These are phyloP conservation scores for Cladosporium velox DNA, from an alignment of 2,329 filamentous ascomycete species.

Conservation along the genomic window DNA sequence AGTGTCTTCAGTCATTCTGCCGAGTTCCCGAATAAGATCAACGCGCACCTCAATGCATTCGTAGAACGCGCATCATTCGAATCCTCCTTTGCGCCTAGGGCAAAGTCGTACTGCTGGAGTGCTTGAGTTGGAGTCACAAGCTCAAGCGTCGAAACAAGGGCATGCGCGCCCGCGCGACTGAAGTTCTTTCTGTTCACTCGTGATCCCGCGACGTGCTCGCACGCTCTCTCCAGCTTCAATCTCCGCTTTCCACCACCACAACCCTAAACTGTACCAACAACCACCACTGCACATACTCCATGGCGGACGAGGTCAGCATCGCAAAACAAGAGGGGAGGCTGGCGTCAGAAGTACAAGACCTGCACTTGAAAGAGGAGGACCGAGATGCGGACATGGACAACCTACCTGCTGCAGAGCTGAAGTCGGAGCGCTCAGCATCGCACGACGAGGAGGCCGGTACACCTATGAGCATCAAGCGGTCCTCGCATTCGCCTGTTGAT, in stretches of 20 bases:
- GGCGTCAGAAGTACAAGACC: slow-evolving; percentile 48
- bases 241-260: slow-evolving; percentile 28
- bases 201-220: slow-evolving; percentile 22
- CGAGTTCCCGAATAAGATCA: neutral
- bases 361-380: slow-evolving; percentile 48
- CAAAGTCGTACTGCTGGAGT: neutral
- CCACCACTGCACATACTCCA: slow-evolving; percentile 31
- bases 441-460: slow-evolving; percentile 1
- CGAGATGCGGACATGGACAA: slow-evolving; percentile 33
- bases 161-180: slow-evolving; percentile 11
- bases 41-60: slow-evolving; percentile 14
- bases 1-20: neutral
- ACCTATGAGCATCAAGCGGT: slow-evolving; percentile 23
- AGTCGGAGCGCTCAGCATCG: slow-evolving; percentile 30
- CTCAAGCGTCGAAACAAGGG: neutral
- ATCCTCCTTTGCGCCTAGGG: neutral
- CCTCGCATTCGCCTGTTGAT: slow-evolving; percentile 34
- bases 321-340: slow-evolving; percentile 38
- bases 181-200: slow-evolving; percentile 12
- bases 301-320: slow-evolving; percentile 41
- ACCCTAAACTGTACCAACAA: neutral
- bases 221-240: slow-evolving; percentile 8
- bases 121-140: neutral
- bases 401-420: slow-evolving; percentile 27
- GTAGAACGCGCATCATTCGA: slow-evolving; percentile 6